These are phyloP conservation scores for Fusarium clavum DNA, from an alignment of 2,329 filamentous ascomycete genomes.

Conservation along the genomic window DNA sequence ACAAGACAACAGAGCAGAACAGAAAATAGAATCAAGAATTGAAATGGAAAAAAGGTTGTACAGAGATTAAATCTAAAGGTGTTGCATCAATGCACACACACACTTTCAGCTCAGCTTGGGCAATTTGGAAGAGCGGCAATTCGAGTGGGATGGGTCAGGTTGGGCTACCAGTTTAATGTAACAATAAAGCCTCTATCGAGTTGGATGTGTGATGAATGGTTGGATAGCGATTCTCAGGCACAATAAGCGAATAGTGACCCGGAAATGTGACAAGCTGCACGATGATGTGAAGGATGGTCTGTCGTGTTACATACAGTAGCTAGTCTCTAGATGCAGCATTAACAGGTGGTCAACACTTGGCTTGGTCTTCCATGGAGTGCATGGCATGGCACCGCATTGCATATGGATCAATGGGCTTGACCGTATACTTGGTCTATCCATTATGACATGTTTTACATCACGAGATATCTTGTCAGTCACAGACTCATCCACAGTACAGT, in stretches of 20 bases:
- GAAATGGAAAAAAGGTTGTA: neutral
- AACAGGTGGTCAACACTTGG: slow-evolving; percentile 4
- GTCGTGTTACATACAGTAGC: slow-evolving; percentile 24
- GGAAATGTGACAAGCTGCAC: slow-evolving; percentile 38
- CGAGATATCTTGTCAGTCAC: neutral
- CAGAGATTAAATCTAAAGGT: neutral
- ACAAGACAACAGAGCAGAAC: slow-evolving; percentile 1
- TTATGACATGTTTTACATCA: neutral
- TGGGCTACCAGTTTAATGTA: slow-evolving; percentile 1
- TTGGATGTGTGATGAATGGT: slow-evolving; percentile 9
- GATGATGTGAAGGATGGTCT: slow-evolving; percentile 33
- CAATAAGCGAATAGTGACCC: slow-evolving; percentile 23
- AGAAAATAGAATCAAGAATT: neutral
- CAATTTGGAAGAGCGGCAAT: slow-evolving; percentile 26
- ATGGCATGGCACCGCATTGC: neutral
- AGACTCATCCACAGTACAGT: neutral
- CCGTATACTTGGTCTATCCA: neutral
- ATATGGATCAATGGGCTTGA: slow-evolving; percentile 25
- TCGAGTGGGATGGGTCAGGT: slow-evolving; percentile 19
- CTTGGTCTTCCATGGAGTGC: neutral
- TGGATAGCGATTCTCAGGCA: slow-evolving; percentile 37
- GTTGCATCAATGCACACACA: slow-evolving; percentile 8
- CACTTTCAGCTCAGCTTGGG: slow-evolving; percentile 3
- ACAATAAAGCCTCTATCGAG: neutral
- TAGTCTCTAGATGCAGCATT: neutral